These are phyloP conservation scores for Lactarius trivialis DNA, from an alignment of 768 basidiomycete genomes.

Conservation along the genomic window DNA sequence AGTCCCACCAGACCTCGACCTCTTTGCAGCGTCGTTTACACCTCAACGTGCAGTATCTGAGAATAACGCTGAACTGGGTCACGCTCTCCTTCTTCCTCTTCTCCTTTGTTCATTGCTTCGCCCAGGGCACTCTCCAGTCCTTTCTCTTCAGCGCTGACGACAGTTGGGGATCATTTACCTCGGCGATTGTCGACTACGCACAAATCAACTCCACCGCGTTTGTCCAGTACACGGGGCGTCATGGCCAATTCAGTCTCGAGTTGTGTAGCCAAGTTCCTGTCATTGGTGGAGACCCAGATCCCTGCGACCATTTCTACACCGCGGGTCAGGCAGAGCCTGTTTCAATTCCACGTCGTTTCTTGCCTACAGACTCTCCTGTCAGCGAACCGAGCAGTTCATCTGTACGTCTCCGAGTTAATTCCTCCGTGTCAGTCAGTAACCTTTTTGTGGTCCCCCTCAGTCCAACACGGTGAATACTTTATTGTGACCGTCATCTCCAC, in stretches of 20 bases:
- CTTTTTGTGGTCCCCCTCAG: neutral
- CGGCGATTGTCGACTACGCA: constrained; percentile 34
- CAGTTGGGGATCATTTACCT: constrained; percentile 34
- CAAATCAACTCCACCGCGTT: constrained; percentile 34
- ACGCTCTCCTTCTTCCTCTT: constrained; percentile 44
- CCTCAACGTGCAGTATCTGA: constrained; percentile 24
- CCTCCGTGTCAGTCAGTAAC: neutral
- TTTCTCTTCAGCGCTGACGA: constrained; percentile 42
- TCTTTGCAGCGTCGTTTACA: neutral
- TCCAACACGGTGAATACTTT: neutral
- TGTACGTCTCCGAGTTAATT: neutral
- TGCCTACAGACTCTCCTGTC: neutral
- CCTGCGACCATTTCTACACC: constrained; percentile 22
- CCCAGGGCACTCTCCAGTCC: constrained; percentile 47
- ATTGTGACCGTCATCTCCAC: neutral
- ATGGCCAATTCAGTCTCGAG: constrained; percentile 29
- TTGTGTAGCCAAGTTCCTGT: constrained; percentile 44
- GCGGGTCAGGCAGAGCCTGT: constrained; percentile 31
- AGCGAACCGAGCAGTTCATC: neutral
- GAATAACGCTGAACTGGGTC: constrained; percentile 29
- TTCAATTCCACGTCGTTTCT: constrained; percentile 10
- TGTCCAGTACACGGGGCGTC: constrained; percentile 26
- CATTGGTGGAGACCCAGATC: constrained; percentile 13
- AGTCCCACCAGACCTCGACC: neutral
- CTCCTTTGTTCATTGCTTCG: constrained; percentile 44